Evolutionary conservation across 148 eudicot species (phyloP), one percentile per base, ranked within the genome.

Genomic region (Cornus suecica): DNA sequence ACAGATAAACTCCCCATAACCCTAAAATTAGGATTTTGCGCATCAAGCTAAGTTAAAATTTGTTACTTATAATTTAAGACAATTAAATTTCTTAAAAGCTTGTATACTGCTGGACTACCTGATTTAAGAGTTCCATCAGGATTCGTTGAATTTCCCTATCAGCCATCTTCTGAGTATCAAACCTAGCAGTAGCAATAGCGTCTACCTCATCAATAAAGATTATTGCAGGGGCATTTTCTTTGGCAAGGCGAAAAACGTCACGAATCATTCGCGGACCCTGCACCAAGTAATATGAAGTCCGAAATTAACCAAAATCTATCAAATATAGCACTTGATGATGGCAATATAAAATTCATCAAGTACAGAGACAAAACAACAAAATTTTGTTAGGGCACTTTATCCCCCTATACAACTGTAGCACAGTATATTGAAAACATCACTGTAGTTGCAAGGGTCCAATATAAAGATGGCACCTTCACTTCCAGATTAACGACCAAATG

Each of bases 161-260:
- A 78, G 97, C 96, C 81, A 97, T 96, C 68, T 96, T 92, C 83
- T 90, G 97, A 76, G 99, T 96, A 88, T 92, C 99, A 89, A 92
- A 92, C 84, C 98, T 88, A 56, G 99, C 99, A 72, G 99, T 92
- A 54, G 96, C 94, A 76, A 92, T 94, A 52, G 97, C 96, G 73
- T 94, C 97, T 62, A 94, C 94, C 86, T 92, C 97, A 77, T 94
- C 98, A 74, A 94, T 90, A 71, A 94, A 94, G 58, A 94, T 94
- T 32, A 94, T 92, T 51, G 98, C 97, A 48, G 98, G 97, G 2
- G 97, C 97, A 83, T 94, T 90, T 84, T 94, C 97, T 84, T 92
- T 94, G 61, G 98, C 97, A 63, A 94, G 98, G 65, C 98, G 90
- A 74, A 94, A 94, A 29, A 92, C 97, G 92, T 94, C 99, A 84